These are phyloP conservation scores for Oryza meridionalis DNA, from an alignment of 176 grass and related monocot species.

Conservation along the genomic window DNA sequence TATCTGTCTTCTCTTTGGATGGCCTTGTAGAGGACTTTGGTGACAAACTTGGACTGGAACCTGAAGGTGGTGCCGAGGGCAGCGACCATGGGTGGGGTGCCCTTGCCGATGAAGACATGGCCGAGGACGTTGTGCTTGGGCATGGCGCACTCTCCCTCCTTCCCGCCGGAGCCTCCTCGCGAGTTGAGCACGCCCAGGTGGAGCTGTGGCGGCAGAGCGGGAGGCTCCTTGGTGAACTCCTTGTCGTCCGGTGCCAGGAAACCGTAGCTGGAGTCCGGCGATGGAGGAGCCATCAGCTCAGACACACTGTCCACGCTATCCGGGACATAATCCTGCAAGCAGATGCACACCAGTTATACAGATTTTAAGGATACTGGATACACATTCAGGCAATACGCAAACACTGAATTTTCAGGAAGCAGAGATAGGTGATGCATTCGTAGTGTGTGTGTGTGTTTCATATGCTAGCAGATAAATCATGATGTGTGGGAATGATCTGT, in stretches of 20 bases:
- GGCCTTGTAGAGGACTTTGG: conserved; percentile 78
- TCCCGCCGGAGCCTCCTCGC: background rate
- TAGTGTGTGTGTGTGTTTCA: background rate
- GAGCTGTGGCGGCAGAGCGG: conserved; percentile 61
- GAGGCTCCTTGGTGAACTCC: conserved; percentile 80
- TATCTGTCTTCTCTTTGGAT: conserved; percentile 31
- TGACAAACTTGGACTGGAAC: conserved; percentile 75
- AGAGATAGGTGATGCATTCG: background rate
- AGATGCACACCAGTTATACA: background rate
- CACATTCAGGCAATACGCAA: no score
- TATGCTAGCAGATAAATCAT: no score
- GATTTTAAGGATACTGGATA: no score
- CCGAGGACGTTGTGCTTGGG: conserved; percentile 74
- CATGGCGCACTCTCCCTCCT: conserved; percentile 41
- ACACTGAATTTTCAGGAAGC: background rate
- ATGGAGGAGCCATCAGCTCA: conserved; percentile 64
- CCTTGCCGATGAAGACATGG: conserved; percentile 83
- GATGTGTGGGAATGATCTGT: no score
- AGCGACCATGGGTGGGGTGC: conserved; percentile 48
- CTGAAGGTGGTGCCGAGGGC: conserved; percentile 66
- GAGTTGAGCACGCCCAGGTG: conserved; percentile 64
- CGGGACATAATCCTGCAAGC: conserved; percentile 71
- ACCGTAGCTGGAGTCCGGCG: conserved; percentile 68
- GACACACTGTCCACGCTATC: conserved; percentile 68
- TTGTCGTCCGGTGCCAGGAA: conserved; percentile 59